Conservation (phyloP, 805 yeast species). For the Candida orba region DNA sequence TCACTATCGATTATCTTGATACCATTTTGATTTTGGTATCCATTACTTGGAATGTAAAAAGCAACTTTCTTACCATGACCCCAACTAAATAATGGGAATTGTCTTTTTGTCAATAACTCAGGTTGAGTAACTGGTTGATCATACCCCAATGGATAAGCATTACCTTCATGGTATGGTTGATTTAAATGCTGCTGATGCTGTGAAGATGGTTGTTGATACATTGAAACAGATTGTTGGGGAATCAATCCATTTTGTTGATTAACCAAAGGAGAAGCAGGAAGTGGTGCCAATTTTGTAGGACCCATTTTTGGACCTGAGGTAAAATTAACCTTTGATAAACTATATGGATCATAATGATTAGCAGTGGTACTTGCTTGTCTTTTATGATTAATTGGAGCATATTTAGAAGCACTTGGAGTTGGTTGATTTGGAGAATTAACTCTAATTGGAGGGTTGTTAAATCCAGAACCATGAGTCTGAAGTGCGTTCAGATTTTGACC, state of each 20-base stretch:
- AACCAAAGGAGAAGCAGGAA: constrained; percentile 1
- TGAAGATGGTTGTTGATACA: neutral
- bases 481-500: neutral
- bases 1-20: constrained; percentile 33
- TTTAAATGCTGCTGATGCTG: too few species aligned
- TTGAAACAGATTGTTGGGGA: neutral
- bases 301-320: neutral
- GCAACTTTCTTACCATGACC: constrained; percentile 38
- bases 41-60: constrained; percentile 31
- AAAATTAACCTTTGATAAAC: constrained; percentile 11
- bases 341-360: constrained; percentile 23
- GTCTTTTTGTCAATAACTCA: constrained; percentile 47
- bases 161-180: neutral
- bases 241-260: neutral
- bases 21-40: constrained; percentile 22
- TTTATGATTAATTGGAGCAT: constrained; percentile 32
- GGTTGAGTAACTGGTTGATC: constrained; percentile 34
- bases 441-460: neutral
- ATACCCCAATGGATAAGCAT: neutral
- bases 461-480: neutral
- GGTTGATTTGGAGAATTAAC: constrained; percentile 11
- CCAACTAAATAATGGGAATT: constrained; percentile 76
- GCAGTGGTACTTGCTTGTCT: constrained; percentile 24
- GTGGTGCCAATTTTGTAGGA: neutral
- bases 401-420: constrained; percentile 24